These are phyloP conservation scores for Bonia amplexicaulis DNA, from an alignment of 176 grass and related monocot species.

Conservation along the genomic window DNA sequence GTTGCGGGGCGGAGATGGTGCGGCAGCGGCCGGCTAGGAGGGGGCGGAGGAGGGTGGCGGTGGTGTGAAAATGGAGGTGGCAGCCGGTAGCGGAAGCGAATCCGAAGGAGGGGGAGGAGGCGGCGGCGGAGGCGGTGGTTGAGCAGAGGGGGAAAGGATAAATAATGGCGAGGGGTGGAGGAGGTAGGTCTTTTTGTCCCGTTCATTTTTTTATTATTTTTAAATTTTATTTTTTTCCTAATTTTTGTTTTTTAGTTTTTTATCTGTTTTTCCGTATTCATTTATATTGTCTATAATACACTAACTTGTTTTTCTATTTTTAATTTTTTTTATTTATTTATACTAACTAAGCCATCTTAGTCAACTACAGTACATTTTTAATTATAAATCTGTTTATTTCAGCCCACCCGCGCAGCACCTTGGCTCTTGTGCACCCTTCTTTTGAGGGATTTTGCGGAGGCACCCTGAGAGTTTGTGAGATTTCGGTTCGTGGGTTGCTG, in stretches of 20 bases:
- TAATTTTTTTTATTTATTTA: too few species aligned
- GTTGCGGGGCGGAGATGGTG: background rate
- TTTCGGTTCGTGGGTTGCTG: background rate
- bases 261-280: too few species aligned
- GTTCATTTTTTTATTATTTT: too few species aligned
- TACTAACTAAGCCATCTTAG: too few species aligned
- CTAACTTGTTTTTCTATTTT: too few species aligned
- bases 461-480: background rate
- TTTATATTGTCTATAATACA: too few species aligned
- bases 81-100: slow-evolving; percentile 2
- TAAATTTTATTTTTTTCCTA: too few species aligned
- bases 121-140: background rate
- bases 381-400: too few species aligned
- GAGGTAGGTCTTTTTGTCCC: background rate
- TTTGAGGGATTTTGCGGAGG: background rate
- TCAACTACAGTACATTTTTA: too few species aligned
- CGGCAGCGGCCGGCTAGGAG: background rate
- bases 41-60: background rate
- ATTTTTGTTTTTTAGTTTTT: too few species aligned
- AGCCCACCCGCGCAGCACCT: too few species aligned
- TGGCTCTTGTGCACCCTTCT: slow-evolving; percentile 4
- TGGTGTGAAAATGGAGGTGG: background rate
- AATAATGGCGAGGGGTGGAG: slow-evolving; percentile 15
- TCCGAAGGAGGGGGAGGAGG: slow-evolving; percentile 26
- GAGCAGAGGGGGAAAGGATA: slow-evolving; percentile 18